Evolutionary conservation across 2,329 filamentous ascomycete genomes (phyloP).

Genomic region (Hirsutella rhossiliensis): DNA sequence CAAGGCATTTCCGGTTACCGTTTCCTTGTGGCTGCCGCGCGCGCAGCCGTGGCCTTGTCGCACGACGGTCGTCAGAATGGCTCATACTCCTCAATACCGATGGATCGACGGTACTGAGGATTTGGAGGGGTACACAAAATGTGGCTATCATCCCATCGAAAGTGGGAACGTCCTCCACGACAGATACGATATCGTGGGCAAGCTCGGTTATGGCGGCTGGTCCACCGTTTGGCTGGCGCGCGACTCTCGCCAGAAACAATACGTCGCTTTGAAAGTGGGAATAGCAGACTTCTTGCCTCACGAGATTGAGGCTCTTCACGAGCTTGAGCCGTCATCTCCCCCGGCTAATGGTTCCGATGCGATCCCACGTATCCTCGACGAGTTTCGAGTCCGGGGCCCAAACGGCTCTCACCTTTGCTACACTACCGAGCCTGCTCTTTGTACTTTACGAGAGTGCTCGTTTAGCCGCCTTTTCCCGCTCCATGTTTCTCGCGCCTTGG

Average conservation of each 20-base stretch:
- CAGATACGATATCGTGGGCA: conserved; percentile 14
- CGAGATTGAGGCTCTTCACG: conserved; percentile 6
- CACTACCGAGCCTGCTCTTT: conserved; percentile 12
- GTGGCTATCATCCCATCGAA: conserved; percentile 25
- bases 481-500: conserved; percentile 13
- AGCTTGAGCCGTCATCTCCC: neutral
- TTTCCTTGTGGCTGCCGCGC: too few relatives aligned
- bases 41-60: neutral
- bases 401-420: conserved; percentile 17
- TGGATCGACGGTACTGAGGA: neutral
- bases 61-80: neutral
- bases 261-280: conserved; percentile 20
- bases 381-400: conserved; percentile 12
- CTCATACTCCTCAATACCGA: neutral
- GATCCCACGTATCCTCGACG: conserved; percentile 10
- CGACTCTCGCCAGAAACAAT: conserved; percentile 9
- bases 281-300: conserved; percentile 10
- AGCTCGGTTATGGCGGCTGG: conserved; percentile 15
- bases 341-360: neutral
- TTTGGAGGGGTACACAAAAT: conserved; percentile 2
- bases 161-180: conserved; percentile 22
- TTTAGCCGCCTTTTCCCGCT: conserved; percentile 12
- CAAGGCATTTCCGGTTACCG: neutral
- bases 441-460: conserved; percentile 9
- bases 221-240: conserved; percentile 22